Conservation (phyloP, 495 filamentous ascomycete species). For the Penicillium turbatum region DNA sequence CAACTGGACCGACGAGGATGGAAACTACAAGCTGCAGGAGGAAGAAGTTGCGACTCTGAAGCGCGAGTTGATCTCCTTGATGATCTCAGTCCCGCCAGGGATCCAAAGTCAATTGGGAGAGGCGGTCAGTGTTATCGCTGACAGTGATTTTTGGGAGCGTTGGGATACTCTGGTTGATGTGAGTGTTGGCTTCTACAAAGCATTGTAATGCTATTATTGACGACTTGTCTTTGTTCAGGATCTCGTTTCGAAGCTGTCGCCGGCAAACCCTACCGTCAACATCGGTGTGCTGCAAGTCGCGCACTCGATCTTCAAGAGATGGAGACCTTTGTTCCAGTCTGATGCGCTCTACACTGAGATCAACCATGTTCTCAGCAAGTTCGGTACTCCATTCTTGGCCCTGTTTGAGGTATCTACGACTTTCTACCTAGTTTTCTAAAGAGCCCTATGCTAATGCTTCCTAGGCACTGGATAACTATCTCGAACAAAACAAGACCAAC, state of each 20-base stretch:
- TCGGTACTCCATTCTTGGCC: constrained; percentile 73
- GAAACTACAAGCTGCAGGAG: constrained; percentile 76
- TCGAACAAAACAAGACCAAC: constrained; percentile 70
- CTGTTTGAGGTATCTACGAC: constrained; percentile 60
- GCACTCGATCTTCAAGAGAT: constrained; percentile 95
- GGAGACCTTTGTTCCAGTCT: constrained; percentile 88
- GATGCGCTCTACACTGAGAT: constrained; percentile 90
- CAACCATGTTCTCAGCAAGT: constrained; percentile 83
- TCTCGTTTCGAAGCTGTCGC: constrained; percentile 79
- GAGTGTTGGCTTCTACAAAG: constrained; percentile 14
- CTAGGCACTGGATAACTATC: constrained; percentile 71
- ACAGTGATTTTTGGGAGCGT: constrained; percentile 92
- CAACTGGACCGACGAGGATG: constrained; percentile 91
- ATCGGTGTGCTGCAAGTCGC: constrained; percentile 94
- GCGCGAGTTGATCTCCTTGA: constrained; percentile 86
- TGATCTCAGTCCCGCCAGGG: constrained; percentile 82
- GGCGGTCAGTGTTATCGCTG: constrained; percentile 92
- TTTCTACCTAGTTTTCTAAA: background rate
- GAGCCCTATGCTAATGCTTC: constrained; percentile 9
- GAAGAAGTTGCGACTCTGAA: constrained; percentile 88
- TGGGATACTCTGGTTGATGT: constrained; percentile 92
- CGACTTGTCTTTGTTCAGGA: constrained; percentile 48
- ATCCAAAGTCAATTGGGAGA: constrained; percentile 95
- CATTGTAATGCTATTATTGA: background rate
- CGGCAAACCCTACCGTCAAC: constrained; percentile 71